Percentiles rank a stretch among this genome's conserved stretches.
Conservation (phyloP, 805 yeast genomes). For the Saturnispora gosingensis region DNA sequence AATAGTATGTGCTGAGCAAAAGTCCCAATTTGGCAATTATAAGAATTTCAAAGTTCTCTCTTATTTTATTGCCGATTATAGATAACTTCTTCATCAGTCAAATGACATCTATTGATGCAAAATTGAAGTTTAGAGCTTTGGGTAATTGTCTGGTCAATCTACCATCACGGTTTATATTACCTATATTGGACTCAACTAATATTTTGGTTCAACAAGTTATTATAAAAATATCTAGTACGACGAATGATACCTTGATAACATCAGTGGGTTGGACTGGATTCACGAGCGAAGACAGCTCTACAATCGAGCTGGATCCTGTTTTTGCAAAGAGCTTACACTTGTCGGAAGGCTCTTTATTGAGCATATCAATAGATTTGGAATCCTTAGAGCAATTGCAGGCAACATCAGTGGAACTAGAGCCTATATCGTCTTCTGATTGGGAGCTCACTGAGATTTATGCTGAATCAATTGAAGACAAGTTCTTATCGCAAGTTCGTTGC, state of each 20-base stretch:
- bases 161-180: constrained; percentile 29
- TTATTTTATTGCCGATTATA: not conserved
- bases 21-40: not conserved
- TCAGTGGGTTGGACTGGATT: constrained; percentile 27
- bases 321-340: constrained; percentile 48
- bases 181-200: constrained; percentile 29
- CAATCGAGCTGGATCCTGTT: constrained; percentile 56
- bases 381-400: constrained; percentile 24
- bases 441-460: constrained; percentile 82
- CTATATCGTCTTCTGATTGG: constrained; percentile 76
- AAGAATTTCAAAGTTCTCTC: not conserved
- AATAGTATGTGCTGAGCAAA: not conserved
- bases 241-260: constrained; percentile 13
- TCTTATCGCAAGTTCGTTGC: constrained; percentile 74
- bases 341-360: constrained; percentile 32
- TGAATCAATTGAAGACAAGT: constrained; percentile 57
- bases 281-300: constrained; percentile 13
- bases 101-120: constrained; percentile 13
- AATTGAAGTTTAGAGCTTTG: constrained; percentile 18
- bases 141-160: constrained; percentile 29
- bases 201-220: constrained; percentile 33
- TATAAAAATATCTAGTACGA: constrained; percentile 22
- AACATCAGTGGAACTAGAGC: constrained; percentile 64
- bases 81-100: not conserved
- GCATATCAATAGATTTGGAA: constrained; percentile 37